Conservation (phyloP, 2,329 filamentous ascomycete species). For the Trichoderma asperellum region DNA sequence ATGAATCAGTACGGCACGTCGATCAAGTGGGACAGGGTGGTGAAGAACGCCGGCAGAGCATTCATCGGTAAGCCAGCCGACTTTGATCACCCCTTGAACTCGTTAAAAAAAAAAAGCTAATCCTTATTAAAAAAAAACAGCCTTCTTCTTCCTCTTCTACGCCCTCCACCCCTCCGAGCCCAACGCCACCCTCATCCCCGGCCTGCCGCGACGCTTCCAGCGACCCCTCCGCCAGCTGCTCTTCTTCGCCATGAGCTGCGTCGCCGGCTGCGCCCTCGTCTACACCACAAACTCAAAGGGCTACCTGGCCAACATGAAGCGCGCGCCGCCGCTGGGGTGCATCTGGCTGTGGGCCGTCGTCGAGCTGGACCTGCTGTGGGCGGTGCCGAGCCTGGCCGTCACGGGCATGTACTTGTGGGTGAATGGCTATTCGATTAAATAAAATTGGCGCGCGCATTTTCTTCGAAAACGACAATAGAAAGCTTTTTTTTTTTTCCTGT, state of each 20-base stretch:
- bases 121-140: conserved; percentile 40
- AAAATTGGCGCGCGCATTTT: background rate
- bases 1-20: conserved; percentile 76
- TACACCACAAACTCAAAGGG: conserved; percentile 77
- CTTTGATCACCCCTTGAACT: no score
- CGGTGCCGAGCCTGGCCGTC: conserved; percentile 57
- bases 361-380: conserved; percentile 75
- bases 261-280: conserved; percentile 77
- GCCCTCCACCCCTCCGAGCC: conserved; percentile 58
- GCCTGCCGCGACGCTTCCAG: conserved; percentile 53
- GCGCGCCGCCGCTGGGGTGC: conserved; percentile 83
- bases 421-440: conserved; percentile 53
- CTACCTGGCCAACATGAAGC: conserved; percentile 91
- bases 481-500: background rate
- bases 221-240: conserved; percentile 57
- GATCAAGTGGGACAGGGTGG: conserved; percentile 62
- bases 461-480: background rate
- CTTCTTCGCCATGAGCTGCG: conserved; percentile 66
- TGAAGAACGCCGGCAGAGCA: conserved; percentile 56
- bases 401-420: conserved; percentile 52
- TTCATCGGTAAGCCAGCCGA: conserved; percentile 52
- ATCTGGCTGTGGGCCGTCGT: conserved; percentile 93
- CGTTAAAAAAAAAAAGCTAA: background rate
- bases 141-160: conserved; percentile 60
- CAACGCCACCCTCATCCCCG: conserved; percentile 54